phyloP scores from a whole-genome alignment of 192 early-diverging fungal species.

The Coemansia sp. region DNA sequence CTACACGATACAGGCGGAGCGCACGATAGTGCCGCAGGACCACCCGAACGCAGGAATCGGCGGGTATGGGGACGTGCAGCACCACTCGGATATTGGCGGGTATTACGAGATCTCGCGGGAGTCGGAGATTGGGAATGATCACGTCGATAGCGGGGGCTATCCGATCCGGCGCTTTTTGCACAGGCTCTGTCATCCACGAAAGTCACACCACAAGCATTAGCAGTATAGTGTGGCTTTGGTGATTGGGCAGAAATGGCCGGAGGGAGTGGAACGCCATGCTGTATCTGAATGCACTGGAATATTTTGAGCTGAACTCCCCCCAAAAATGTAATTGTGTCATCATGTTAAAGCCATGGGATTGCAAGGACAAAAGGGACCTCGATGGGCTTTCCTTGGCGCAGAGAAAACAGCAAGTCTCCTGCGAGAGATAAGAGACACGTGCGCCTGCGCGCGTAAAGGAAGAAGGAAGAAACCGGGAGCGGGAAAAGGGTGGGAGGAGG shows the following conservation, averaged over 20 bases:
- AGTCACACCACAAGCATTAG: neutral
- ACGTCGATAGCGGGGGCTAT: constrained; percentile 10
- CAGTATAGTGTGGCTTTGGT: neutral
- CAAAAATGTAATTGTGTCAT: no score
- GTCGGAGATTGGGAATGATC: constrained; percentile 32
- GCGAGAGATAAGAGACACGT: neutral
- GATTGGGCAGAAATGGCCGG: neutral
- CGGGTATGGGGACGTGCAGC: constrained; percentile 15
- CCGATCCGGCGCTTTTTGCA: neutral
- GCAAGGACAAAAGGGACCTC: neutral
- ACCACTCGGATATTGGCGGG: constrained; percentile 27
- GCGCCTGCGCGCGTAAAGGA: no score
- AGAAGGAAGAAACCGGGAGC: neutral
- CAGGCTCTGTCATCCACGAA: neutral
- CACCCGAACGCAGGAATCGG: constrained; percentile 36
- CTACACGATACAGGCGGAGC: neutral
- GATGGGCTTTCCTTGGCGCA: neutral
- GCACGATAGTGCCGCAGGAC: neutral
- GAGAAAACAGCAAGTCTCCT: neutral
- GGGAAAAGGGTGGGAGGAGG: neutral
- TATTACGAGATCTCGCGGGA: constrained; percentile 20
- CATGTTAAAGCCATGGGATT: no score
- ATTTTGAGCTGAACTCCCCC: neutral
- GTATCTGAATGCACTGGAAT: neutral
- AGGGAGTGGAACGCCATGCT: neutral